A percentile compares a stretch with the other conserved stretches of the same genome.
These are phyloP conservation scores for Fusarium compactum DNA, from an alignment of 2,329 filamentous ascomycete genomes.

Conservation along the genomic window DNA sequence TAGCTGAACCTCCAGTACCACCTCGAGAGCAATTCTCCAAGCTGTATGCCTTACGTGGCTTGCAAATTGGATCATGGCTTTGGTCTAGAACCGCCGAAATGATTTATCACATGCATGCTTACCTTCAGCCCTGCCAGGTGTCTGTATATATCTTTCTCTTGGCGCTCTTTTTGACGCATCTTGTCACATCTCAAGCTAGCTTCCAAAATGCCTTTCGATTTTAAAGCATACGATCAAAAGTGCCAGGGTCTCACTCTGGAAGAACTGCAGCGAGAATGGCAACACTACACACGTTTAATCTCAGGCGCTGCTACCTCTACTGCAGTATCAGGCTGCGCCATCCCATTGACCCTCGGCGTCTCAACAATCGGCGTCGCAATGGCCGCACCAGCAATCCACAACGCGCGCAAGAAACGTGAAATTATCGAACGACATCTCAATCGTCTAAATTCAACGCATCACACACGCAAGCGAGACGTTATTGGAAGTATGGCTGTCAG, in stretches of 20 bases:
- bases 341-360: slow-evolving; percentile 55
- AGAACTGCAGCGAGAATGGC: slow-evolving; percentile 57
- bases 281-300: slow-evolving; percentile 58
- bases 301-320: slow-evolving; percentile 56
- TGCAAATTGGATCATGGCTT: not conserved
- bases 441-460: slow-evolving; percentile 50
- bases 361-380: slow-evolving; percentile 55
- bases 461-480: slow-evolving; percentile 57
- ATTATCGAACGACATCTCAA: slow-evolving; percentile 57
- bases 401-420: slow-evolving; percentile 57
- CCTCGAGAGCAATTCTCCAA: not conserved
- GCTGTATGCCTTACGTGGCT: slow-evolving; percentile 27
- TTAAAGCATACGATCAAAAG: slow-evolving; percentile 55
- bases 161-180: not conserved
- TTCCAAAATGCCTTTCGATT: slow-evolving; percentile 55
- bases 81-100: not conserved
- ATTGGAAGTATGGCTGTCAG: slow-evolving; percentile 55
- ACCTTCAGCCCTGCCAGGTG: not conserved
- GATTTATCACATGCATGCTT: too few species aligned
- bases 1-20: not conserved
- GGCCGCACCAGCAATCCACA: slow-evolving; percentile 56
- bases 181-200: rapidly evolving
- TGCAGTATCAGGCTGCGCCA: slow-evolving; percentile 54
- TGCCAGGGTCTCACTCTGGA: slow-evolving; percentile 53
- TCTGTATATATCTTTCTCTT: slow-evolving; percentile 1